Evolutionary conservation across 176 grass and related monocot species (phyloP).

Genomic region (Rhynchospora tenuis): DNA sequence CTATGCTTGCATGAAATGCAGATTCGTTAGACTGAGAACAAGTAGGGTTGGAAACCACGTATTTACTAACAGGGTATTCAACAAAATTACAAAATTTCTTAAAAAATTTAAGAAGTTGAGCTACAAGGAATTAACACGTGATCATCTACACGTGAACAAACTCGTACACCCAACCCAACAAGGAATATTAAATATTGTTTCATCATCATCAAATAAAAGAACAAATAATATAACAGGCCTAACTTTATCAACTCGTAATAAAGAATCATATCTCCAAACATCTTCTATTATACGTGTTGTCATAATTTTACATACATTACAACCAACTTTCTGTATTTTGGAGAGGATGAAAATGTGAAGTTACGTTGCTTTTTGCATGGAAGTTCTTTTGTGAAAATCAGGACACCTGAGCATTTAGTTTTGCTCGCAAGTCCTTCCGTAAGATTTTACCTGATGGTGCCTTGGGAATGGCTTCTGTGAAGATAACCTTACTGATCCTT

Average conservation of each 20-base stretch:
- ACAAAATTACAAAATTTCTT: neutral
- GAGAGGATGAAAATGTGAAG: neutral
- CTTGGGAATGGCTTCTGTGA: constrained; percentile 56
- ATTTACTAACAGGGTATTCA: neutral
- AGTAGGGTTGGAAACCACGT: neutral
- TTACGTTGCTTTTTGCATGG: neutral
- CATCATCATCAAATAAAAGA: constrained; percentile 14
- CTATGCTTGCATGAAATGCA: neutral
- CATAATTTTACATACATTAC: constrained; percentile 21
- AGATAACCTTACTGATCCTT: constrained; percentile 48
- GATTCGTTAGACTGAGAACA: neutral
- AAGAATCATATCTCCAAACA: constrained; percentile 21
- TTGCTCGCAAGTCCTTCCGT: constrained; percentile 56
- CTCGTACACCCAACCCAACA: neutral
- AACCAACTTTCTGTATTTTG: constrained; percentile 10
- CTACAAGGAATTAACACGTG: neutral
- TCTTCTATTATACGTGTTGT: constrained; percentile 9
- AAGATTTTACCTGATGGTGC: constrained; percentile 73
- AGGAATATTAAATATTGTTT: constrained; percentile 14
- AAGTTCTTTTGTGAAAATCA: constrained; percentile 7
- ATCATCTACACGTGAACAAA: constrained; percentile 21
- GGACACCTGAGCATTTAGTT: constrained; percentile 28
- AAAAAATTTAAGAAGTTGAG: neutral
- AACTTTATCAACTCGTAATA: constrained; percentile 12
- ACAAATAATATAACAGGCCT: constrained; percentile 25